Evolutionary conservation across 2,329 filamentous ascomycete genomes (phyloP), one percentile per base, ranked within the genome.

Genomic region (Thelonectria rubi): DNA sequence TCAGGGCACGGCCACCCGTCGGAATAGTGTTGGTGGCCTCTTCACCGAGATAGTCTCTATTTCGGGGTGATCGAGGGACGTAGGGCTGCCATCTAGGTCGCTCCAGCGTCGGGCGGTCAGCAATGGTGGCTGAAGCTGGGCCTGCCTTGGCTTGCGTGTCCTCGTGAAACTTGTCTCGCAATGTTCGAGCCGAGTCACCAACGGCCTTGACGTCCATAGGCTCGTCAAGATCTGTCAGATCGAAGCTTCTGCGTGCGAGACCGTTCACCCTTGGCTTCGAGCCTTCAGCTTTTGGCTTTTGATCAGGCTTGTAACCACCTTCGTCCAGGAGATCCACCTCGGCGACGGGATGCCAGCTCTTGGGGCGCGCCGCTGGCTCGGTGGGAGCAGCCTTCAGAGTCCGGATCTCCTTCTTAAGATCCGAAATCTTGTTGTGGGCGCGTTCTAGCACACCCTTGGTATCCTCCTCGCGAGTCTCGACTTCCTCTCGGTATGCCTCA

Each of bases 341-440:
- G 43, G 65, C 66, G 12, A 64, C 67, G 14, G 70, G 52, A 50
- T 76, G 73, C 73, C 72, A 74, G 61, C 71, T 76, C 48, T 67
- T 72, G 6, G 74, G 74, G 34, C 72, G 70, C 17, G 62, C 32
- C 20, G 58, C 65, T 7, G 42, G 55, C 9, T 66, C 65, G 8
- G 63, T 57, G 7, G 69, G 67, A 14, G 65, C 43, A 7, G 69
- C 69, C 68, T 82, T 83, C 3, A 87, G 73, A 1, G 74, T 74
- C 60, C 78, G 79, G 40, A 87, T 73, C 65, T 86, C 82, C 65
- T 81, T 83, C 72, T 84, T 85, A 8, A 89, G 79, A 45, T 84
- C 80, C 9, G 80, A 76, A 61, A 88, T 86, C 72, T 86, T 86
- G 40, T 80, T 78, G 60, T 88, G 85, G 57, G 86, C 85, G 64